Base-by-base conservation (phyloP, 306 rosid species). In the Abrus pulchellus region DNA sequence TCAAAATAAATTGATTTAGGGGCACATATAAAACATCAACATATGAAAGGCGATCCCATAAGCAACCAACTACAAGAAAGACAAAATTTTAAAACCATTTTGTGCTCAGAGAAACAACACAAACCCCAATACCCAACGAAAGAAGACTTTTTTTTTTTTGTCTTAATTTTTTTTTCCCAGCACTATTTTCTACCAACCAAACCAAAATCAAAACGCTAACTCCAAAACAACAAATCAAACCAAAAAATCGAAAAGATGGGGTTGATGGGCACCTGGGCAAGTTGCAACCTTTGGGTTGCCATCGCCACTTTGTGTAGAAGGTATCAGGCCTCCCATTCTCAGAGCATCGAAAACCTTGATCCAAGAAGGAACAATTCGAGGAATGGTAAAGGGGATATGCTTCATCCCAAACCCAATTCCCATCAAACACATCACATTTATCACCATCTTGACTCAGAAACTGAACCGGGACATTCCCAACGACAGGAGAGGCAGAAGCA, bases 361-460 rank as follows among this genome's bases (percentile, higher is more conserved):
- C 98, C 70, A 89, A 5, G 73, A 94, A 88, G 28, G 91, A 80
- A 77, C 98, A 94, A 71, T 85, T 80, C 5, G 74, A 73, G 20
- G 98, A 90, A 75, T 83, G 74, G 60, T 94, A 94, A 72, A 94
- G 80, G 5, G 98, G 98, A 49, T 94, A 92, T 38, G 84, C 77
- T 75, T 94, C 97, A 85, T 94, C 98, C 97, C 97, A 90, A 52
- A 87, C 94, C 98, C 98, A 94, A 34, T 82, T 88, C 33, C 98
- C 98, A 83, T 90, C 89, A 75, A 90, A 94, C 1, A 90, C 59
- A 72, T 92, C 88, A 72, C 98, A 94, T 3, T 45, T 30, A 52
- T 84, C 90, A 33, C 88, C 89, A 1, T 83, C 85, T 55, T 72
- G 84, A 38, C 81, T 87, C 13, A 92, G 88, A 83, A 89, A 92